A percentile compares a stretch with the other conserved stretches of the same genome.
phyloP scores from a whole-genome alignment of 441 rosid genomes.

The Theobroma grandiflorum region DNA sequence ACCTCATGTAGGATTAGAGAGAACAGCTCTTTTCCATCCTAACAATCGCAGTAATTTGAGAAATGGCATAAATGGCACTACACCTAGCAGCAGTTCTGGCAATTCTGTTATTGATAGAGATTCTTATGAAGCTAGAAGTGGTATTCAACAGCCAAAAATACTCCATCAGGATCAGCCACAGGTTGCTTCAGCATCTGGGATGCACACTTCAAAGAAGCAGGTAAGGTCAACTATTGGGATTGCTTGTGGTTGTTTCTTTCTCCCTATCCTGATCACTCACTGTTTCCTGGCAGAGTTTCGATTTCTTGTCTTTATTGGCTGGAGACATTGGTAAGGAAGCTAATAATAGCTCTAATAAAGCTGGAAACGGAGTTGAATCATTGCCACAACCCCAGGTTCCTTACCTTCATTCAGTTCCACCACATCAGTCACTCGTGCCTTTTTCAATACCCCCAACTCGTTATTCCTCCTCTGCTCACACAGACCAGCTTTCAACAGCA shows the following conservation, averaged over 20 bases:
- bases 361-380: slow-evolving; percentile 39
- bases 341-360: slow-evolving; percentile 30
- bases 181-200: slow-evolving; percentile 35
- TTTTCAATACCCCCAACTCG: slow-evolving; percentile 42
- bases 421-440: slow-evolving; percentile 45
- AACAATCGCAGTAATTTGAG: slow-evolving; percentile 37
- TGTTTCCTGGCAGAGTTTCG: slow-evolving; percentile 57
- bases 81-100: slow-evolving; percentile 23
- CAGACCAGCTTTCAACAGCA: slow-evolving; percentile 47
- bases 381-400: slow-evolving; percentile 49
- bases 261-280: slow-evolving; percentile 25
- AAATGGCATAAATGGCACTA: slow-evolving; percentile 38
- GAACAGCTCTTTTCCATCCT: slow-evolving; percentile 35
- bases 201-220: slow-evolving; percentile 50
- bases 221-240: slow-evolving; percentile 35
- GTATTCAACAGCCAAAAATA: slow-evolving; percentile 32
- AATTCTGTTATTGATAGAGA: slow-evolving; percentile 31
- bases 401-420: slow-evolving; percentile 43
- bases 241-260: slow-evolving; percentile 8
- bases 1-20: slow-evolving; percentile 46
- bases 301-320: slow-evolving; percentile 71
- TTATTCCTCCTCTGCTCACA: slow-evolving; percentile 44
- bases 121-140: slow-evolving; percentile 38
- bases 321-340: slow-evolving; percentile 43
- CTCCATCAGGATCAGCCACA: slow-evolving; percentile 38